These are phyloP conservation scores for Neurospora cerealis DNA, from an alignment of 495 filamentous ascomycete genomes.

Conservation along the genomic window DNA sequence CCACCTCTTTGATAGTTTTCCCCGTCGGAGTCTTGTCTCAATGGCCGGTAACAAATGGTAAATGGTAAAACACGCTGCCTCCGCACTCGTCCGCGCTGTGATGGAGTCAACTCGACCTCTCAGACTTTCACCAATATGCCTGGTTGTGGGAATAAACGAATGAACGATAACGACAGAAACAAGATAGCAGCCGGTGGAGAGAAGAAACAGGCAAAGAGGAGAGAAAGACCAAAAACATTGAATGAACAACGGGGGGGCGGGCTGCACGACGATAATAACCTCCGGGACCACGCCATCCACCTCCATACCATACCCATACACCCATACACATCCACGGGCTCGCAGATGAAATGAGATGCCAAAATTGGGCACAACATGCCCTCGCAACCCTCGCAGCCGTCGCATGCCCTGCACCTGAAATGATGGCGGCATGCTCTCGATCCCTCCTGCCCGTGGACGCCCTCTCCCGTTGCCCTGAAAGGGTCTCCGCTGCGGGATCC, in stretches of 20 bases:
- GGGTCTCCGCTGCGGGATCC: conserved; percentile 1
- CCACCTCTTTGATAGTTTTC: background rate
- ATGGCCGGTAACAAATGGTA: background rate
- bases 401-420: conserved; percentile 3
- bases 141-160: background rate
- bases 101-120: background rate
- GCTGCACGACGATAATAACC: conserved; percentile 1
- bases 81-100: background rate
- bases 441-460: background rate
- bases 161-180: background rate
- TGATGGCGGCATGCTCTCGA: background rate
- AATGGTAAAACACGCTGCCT: background rate
- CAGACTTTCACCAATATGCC: background rate
- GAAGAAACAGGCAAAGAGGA: background rate
- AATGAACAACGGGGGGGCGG: conserved; percentile 1
- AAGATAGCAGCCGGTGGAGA: background rate
- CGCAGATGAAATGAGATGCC: background rate
- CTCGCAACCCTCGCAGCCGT: background rate
- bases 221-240: conserved; percentile 1
- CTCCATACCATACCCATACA: background rate
- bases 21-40: background rate
- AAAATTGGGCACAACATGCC: background rate
- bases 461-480: conserved; percentile 1
- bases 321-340: background rate
- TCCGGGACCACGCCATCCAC: background rate